phyloP scores from a whole-genome alignment of 805 yeast genomes.

The Lipomyces starkeyi region DNA sequence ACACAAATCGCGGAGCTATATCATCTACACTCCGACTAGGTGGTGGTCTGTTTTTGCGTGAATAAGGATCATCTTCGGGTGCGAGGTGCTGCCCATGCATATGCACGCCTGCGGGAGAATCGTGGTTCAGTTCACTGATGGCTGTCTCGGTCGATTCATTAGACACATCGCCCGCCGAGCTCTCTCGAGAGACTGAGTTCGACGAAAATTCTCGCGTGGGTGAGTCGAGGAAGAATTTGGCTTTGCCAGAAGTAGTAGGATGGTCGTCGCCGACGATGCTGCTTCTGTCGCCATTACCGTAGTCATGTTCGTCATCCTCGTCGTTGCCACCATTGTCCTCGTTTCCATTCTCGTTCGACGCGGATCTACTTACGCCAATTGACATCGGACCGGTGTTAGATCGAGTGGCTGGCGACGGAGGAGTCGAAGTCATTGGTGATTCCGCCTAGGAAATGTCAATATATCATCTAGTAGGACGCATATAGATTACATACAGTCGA shows the following conservation, averaged over 20 bases:
- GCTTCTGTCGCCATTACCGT: conserved; percentile 5
- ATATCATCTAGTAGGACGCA: not conserved
- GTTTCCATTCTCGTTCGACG: conserved; percentile 4
- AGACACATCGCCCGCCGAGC: conserved; percentile 5
- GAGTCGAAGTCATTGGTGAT: conserved; percentile 26
- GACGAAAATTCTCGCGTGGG: conserved; percentile 22
- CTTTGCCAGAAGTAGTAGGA: conserved; percentile 10
- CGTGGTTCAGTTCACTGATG: not conserved
- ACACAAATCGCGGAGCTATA: conserved; percentile 48
- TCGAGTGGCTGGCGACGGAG: conserved; percentile 31
- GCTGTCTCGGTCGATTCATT: not conserved
- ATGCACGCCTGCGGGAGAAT: not conserved
- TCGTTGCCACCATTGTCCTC: conserved; percentile 5
- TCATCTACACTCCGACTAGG: conserved; percentile 38
- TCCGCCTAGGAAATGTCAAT: conserved; percentile 1
- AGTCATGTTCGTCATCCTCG: conserved; percentile 4
- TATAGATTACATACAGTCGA: conserved; percentile 38
- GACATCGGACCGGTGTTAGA: conserved; percentile 24
- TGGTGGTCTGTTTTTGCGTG: conserved; percentile 44
- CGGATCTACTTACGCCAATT: conserved; percentile 15
- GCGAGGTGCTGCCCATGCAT: conserved; percentile 23
- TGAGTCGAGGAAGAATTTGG: conserved; percentile 29
- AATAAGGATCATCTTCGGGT: conserved; percentile 45
- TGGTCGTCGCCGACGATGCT: not conserved
- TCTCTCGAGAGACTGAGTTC: conserved; percentile 33